Conservation (phyloP, 148 eudicot genomes). For the Heliamphora exappendiculata region DNA sequence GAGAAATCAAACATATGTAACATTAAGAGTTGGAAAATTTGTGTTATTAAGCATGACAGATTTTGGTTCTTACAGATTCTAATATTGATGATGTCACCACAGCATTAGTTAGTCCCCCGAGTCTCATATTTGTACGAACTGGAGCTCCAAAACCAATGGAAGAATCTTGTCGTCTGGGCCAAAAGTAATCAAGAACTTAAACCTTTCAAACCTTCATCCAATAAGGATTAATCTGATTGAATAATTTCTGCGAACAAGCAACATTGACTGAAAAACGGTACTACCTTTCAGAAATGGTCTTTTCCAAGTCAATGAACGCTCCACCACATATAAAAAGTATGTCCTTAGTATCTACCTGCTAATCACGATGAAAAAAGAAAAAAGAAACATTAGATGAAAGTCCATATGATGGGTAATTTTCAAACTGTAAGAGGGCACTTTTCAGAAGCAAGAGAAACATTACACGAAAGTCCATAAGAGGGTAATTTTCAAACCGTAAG, state of each 20-base stretch:
- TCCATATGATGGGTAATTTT: background rate
- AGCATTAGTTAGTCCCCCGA: conserved; percentile 26
- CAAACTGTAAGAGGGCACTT: too few species aligned
- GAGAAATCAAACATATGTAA: background rate
- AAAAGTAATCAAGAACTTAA: conserved; percentile 14
- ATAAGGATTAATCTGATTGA: background rate
- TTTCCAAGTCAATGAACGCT: conserved; percentile 42
- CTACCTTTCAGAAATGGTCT: conserved; percentile 49
- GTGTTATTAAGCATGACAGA: background rate
- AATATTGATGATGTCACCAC: conserved; percentile 42
- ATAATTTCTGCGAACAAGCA: background rate
- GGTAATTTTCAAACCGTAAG: too few species aligned
- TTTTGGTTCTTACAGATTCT: conserved; percentile 35
- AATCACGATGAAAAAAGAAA: conserved; percentile 8
- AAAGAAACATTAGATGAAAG: background rate
- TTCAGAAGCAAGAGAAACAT: background rate
- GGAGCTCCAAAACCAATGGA: conserved; percentile 68
- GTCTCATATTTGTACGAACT: conserved; percentile 49
- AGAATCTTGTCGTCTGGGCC: conserved; percentile 45
- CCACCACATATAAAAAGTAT: conserved; percentile 59
- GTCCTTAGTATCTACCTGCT: conserved; percentile 44
- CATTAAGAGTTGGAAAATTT: background rate
- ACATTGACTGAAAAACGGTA: background rate
- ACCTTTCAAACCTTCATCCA: background rate
- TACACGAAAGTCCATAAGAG: background rate